Evolutionary conservation across 306 rosid species (phyloP).

Genomic region (Benincasa hispida): DNA sequence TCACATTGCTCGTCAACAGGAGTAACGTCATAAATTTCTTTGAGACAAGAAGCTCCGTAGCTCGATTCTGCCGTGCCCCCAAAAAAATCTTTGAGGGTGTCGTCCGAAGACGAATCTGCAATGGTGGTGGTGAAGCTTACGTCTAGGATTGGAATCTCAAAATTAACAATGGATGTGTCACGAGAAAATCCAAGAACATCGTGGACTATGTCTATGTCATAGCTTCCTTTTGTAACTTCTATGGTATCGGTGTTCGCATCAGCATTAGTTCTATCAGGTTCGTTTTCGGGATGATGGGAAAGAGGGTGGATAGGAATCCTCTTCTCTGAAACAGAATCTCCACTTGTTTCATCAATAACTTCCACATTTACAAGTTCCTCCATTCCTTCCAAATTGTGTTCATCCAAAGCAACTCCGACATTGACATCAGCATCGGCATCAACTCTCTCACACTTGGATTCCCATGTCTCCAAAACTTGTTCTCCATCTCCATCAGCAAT

Average conservation of each 20-base stretch:
- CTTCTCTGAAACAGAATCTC: conserved; percentile 8
- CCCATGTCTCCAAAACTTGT: not conserved
- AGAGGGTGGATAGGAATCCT: conserved; percentile 7
- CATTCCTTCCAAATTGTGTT: conserved; percentile 2
- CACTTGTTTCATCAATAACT: conserved; percentile 7
- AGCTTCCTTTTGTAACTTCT: conserved; percentile 13
- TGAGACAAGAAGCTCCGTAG: conserved; percentile 10
- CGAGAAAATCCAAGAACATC: conserved; percentile 47
- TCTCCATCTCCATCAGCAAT: conserved; percentile 14
- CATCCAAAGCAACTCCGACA: conserved; percentile 6
- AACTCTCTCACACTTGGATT: conserved; percentile 1
- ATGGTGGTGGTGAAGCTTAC: conserved; percentile 50
- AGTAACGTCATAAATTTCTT: conserved; percentile 19
- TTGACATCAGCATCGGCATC: not conserved
- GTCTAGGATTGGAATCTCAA: conserved; percentile 53
- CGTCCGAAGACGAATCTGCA: conserved; percentile 5
- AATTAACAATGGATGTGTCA: conserved; percentile 43
- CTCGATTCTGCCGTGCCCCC: conserved; percentile 21
- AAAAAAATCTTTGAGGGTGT: conserved; percentile 46
- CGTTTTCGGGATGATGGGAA: conserved; percentile 11
- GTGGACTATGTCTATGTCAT: conserved; percentile 32
- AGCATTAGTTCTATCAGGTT: conserved; percentile 3
- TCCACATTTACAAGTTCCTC: conserved; percentile 26
- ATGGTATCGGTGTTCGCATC: conserved; percentile 4
- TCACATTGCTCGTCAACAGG: conserved; percentile 17